Conservation (phyloP, 202 grass and related monocot genomes). For the Saccharum hybrid region DNA sequence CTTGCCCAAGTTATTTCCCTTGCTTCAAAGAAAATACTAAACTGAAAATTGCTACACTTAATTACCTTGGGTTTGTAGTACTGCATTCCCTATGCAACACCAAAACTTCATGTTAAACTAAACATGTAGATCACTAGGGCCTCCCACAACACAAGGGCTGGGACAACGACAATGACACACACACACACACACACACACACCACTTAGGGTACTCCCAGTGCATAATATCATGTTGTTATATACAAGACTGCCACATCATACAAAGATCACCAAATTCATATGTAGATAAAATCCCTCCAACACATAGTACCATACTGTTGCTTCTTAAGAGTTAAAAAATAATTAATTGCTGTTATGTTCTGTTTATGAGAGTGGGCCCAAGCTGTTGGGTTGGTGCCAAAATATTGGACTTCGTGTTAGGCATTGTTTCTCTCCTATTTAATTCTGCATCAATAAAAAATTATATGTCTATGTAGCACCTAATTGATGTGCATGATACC, state of each 20-base stretch:
- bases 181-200: background rate
- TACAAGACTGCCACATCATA: background rate
- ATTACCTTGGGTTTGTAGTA: slow-evolving; percentile 22
- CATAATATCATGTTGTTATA: background rate
- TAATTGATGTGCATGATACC: background rate
- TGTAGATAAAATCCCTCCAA: too few species aligned
- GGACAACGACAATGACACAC: background rate
- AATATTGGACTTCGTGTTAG: background rate
- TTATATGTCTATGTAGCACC: background rate
- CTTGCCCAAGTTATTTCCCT: slow-evolving; percentile 1
- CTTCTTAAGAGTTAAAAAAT: background rate
- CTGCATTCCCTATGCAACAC: slow-evolving; percentile 24
- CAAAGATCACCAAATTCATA: too few species aligned
- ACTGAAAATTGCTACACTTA: background rate
- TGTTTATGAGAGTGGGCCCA: background rate
- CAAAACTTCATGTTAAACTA: slow-evolving; percentile 33
- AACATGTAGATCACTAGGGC: background rate
- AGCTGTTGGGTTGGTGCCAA: background rate
- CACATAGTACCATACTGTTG: background rate
- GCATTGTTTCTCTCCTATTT: background rate
- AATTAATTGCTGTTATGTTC: background rate
- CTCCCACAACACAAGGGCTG: background rate
- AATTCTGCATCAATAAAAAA: background rate
- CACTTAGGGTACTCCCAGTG: background rate
- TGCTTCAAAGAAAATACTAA: background rate